Evolutionary conservation across 1,284 basidiomycete species (phyloP).

Genomic region (Cryptococcus sp.): DNA sequence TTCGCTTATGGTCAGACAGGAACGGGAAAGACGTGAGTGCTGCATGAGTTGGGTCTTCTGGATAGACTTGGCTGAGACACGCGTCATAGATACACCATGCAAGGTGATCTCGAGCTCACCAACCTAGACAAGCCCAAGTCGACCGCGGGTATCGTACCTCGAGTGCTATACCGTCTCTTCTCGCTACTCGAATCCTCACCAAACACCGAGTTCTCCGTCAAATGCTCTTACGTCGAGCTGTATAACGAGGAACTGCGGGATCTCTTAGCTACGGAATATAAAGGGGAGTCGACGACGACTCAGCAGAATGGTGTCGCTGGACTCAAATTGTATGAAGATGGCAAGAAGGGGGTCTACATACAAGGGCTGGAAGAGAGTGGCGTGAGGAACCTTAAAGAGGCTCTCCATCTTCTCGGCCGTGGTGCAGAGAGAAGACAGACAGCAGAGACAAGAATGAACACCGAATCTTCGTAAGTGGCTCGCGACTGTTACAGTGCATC

Average conservation of each 20-base stretch:
- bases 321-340: slow-evolving; percentile 92
- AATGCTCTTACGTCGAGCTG: slow-evolving; percentile 93
- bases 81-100: slow-evolving; percentile 80
- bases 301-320: slow-evolving; percentile 50
- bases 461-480: slow-evolving; percentile 69
- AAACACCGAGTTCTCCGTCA: slow-evolving; percentile 82
- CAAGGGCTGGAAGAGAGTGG: slow-evolving; percentile 91
- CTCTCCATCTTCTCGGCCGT: slow-evolving; percentile 79
- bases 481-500: background rate
- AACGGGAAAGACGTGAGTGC: slow-evolving; percentile 90
- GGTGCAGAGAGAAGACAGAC: slow-evolving; percentile 91
- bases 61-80: background rate
- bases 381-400: slow-evolving; percentile 81
- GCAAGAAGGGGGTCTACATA: slow-evolving; percentile 84
- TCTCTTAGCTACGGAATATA: slow-evolving; percentile 75
- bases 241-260: slow-evolving; percentile 99
- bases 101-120: slow-evolving; percentile 80
- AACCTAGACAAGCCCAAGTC: slow-evolving; percentile 78
- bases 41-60: background rate
- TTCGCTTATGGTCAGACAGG: slow-evolving; percentile 99
- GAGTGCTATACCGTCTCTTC: slow-evolving; percentile 90
- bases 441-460: slow-evolving; percentile 97
- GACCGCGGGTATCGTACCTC: slow-evolving; percentile 96
- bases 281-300: slow-evolving; percentile 54
- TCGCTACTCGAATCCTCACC: slow-evolving; percentile 76